phyloP scores from a whole-genome alignment of 2,329 filamentous ascomycete species.

The Aspergillus sojae region DNA sequence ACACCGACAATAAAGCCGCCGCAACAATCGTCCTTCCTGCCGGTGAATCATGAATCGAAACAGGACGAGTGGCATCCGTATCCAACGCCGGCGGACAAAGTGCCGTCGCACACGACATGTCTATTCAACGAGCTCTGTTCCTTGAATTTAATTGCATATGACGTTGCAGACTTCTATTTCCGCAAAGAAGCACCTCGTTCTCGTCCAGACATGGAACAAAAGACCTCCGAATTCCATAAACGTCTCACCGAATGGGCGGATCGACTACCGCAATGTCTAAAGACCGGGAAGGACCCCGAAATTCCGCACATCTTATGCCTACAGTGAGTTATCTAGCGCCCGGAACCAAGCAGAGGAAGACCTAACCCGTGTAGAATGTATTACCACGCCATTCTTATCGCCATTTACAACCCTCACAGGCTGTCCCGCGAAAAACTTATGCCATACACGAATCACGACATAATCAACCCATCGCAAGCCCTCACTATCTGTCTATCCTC shows the following conservation, averaged over 20 bases:
- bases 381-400: conserved; percentile 40
- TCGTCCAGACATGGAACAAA: conserved; percentile 15
- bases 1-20: conserved; percentile 22
- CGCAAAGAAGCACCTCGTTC: conserved; percentile 11
- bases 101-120: conserved; percentile 21
- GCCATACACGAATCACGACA: not conserved
- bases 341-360: not conserved
- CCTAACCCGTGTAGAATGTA: conserved; percentile 34
- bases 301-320: conserved; percentile 27
- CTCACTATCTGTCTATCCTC: conserved; percentile 26
- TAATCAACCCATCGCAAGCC: conserved; percentile 12
- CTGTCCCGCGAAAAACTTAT: not conserved
- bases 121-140: conserved; percentile 24
- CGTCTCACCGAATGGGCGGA: conserved; percentile 22
- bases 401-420: conserved; percentile 31
- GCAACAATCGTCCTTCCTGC: conserved; percentile 8
- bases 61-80: conserved; percentile 27
- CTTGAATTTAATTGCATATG: conserved; percentile 25
- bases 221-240: conserved; percentile 18
- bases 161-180: conserved; percentile 21
- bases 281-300: conserved; percentile 10
- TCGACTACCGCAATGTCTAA: conserved; percentile 16
- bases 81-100: conserved; percentile 16
- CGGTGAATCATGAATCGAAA: conserved; percentile 11
- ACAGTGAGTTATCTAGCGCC: conserved; percentile 20